Conservation (phyloP, 2,329 filamentous ascomycete species). For the Myriosclerotinia duriaeana region DNA sequence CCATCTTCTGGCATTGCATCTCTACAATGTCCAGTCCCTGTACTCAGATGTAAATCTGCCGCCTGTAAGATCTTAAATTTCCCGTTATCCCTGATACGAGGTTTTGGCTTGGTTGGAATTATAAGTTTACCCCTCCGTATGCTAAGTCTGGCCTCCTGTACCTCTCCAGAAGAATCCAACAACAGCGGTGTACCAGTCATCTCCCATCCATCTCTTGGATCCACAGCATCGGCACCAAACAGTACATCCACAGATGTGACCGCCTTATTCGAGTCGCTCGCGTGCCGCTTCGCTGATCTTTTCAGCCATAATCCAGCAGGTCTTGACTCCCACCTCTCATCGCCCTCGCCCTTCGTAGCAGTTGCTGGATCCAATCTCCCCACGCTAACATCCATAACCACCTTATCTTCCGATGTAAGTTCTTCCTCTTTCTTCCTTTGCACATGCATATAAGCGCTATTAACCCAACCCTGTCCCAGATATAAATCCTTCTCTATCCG, state of each 20-base stretch:
- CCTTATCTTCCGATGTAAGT: conserved; percentile 57
- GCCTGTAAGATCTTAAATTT: conserved; percentile 97
- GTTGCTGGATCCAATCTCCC: conserved; percentile 59
- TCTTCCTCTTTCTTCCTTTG: conserved; percentile 70
- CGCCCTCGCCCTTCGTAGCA: conserved; percentile 51
- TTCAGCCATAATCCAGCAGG: conserved; percentile 69
- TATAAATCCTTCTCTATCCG: conserved; percentile 72
- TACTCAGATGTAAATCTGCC: conserved; percentile 91
- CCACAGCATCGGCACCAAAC: conserved; percentile 75
- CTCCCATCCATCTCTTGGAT: conserved; percentile 83
- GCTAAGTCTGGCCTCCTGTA: conserved; percentile 72
- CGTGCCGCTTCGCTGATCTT: conserved; percentile 48
- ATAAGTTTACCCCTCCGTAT: conserved; percentile 69
- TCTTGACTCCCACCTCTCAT: conserved; percentile 65
- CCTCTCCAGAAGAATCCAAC: conserved; percentile 60
- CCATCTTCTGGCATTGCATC: conserved; percentile 79
- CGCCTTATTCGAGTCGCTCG: conserved; percentile 47
- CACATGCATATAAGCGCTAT: conserved; percentile 66
- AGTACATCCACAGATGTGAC: conserved; percentile 69
- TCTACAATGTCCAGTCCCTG: conserved; percentile 79
- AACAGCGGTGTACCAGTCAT: conserved; percentile 73
- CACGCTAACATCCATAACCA: conserved; percentile 65
- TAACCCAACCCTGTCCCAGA: conserved; percentile 62
- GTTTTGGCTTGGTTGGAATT: conserved; percentile 66
- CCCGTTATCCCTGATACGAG: conserved; percentile 80